Conservation (phyloP, 495 filamentous ascomycete genomes). For the Podospora pseudopauciseta region DNA sequence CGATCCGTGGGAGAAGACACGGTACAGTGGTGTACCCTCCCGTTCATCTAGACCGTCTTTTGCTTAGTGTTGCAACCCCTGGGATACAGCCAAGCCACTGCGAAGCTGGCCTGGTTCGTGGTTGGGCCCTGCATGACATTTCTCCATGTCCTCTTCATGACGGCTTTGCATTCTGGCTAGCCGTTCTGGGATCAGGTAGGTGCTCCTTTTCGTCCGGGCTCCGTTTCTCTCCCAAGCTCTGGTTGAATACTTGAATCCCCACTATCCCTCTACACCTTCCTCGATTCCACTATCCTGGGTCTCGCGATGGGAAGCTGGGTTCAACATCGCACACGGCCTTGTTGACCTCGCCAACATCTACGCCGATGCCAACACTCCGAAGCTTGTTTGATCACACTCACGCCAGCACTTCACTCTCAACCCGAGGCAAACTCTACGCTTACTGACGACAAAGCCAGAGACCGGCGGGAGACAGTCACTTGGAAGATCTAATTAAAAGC, state of each 20-base stretch:
- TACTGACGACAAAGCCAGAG: not conserved
- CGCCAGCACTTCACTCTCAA: constrained; percentile 4
- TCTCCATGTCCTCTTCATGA: constrained; percentile 1
- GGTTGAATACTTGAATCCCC: constrained; percentile 17
- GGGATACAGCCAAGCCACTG: not conserved
- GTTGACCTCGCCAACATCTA: not conserved
- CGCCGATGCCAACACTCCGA: not conserved
- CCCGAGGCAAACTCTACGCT: not conserved
- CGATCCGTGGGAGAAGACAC: not conserved
- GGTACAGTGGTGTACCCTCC: not conserved
- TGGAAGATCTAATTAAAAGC: not conserved
- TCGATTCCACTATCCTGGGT: not conserved
- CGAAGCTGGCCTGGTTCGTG: not conserved
- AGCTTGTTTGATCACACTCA: constrained; percentile 1
- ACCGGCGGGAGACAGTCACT: not conserved
- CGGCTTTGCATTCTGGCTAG: constrained; percentile 4
- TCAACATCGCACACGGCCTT: not conserved
- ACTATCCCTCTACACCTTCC: constrained; percentile 4
- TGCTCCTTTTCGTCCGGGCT: constrained; percentile 5
- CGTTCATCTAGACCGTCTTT: constrained; percentile 2
- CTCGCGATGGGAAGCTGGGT: not conserved
- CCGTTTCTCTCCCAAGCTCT: not conserved
- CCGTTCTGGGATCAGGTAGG: not conserved
- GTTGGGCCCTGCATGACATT: constrained; percentile 1
- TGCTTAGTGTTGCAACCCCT: not conserved